Base-by-base conservation (phyloP, 306 rosid genomes). In the Fragaria nilgerrensis region DNA sequence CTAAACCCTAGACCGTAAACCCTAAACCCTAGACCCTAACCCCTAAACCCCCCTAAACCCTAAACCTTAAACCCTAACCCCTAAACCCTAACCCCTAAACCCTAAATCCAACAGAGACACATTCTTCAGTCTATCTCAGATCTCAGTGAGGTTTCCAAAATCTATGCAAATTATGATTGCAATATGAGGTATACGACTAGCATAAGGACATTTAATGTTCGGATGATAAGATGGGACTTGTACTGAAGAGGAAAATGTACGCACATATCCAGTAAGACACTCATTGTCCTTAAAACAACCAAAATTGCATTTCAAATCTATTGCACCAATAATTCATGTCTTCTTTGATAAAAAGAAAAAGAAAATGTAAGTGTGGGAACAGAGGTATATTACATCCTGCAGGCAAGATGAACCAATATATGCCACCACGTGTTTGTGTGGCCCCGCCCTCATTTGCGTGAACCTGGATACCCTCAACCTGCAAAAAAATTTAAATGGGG, bases 401-500 rank as follows among this genome's bases (percentile, higher is more conserved):
- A 0, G 91, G 94, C 80, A 89, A 78, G 84, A 89, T 89, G 22
- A 89, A 41, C 87, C 86, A 84, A 83, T 86, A 89, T 55, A 87
- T 25, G 74, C 94, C 94, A 74, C 91, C 94, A 29, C 91, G 94
- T 15, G 94, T 89, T 75, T 87, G 91, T 22, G 91, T 89, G 22
- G 84, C 77, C 72, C 91, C 94, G 13, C 94, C 91, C 82, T 86
- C 93, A 77, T 86, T 79, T 29, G 86, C 89, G 11, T 89, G 85
- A 81, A 89, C 93, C 82, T 86, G 87, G 47, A 89, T 87, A 72
- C 94, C 94, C 81, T 89, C 91, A 47, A 89, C 91, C 93, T 89
- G 84, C 81, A 68, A 22, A 83, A 34, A 49, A 68, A 20, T 61
- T 32, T 34, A 39, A 11, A 48, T 76, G 45, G 80, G 23, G 23